Evolutionary conservation across 1,139 yeast species (phyloP).

Genomic region (Torulaspora globosa): DNA sequence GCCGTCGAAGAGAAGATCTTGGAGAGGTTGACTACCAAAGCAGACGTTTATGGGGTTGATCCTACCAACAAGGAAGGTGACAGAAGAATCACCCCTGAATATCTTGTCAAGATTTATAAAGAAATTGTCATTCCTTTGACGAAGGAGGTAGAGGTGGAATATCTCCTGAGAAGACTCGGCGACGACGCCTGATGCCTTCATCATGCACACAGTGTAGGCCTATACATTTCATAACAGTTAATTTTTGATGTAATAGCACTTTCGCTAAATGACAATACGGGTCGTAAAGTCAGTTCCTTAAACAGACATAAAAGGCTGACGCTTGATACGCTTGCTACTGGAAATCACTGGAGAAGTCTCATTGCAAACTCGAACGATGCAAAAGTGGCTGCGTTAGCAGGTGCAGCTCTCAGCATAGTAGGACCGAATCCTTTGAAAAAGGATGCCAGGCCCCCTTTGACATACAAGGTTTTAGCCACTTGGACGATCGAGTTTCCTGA

Average conservation of each 20-base stretch:
- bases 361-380: slow-evolving; percentile 85
- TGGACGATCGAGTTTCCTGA: slow-evolving; percentile 38
- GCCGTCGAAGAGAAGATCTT: slow-evolving; percentile 84
- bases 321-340: too few relatives aligned
- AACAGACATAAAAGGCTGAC: neutral
- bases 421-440: slow-evolving; percentile 37
- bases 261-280: neutral
- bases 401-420: slow-evolving; percentile 42
- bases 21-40: slow-evolving; percentile 72
- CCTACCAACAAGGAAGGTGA: slow-evolving; percentile 70
- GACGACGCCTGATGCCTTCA: slow-evolving; percentile 27
- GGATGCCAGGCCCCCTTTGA: slow-evolving; percentile 27
- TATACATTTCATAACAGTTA: slow-evolving; percentile 1
- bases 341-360: slow-evolving; percentile 46
- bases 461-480: slow-evolving; percentile 50
- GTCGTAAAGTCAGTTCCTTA: neutral
- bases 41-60: slow-evolving; percentile 81
- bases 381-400: slow-evolving; percentile 94
- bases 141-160: slow-evolving; percentile 90
- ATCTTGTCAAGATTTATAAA: slow-evolving; percentile 75
- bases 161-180: slow-evolving; percentile 76
- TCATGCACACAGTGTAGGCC: neutral
- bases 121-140: slow-evolving; percentile 90
- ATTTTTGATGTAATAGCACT: neutral
- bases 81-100: slow-evolving; percentile 76